phyloP scores from a whole-genome alignment of 148 eudicot species.

The Vaccinium darrowii region DNA sequence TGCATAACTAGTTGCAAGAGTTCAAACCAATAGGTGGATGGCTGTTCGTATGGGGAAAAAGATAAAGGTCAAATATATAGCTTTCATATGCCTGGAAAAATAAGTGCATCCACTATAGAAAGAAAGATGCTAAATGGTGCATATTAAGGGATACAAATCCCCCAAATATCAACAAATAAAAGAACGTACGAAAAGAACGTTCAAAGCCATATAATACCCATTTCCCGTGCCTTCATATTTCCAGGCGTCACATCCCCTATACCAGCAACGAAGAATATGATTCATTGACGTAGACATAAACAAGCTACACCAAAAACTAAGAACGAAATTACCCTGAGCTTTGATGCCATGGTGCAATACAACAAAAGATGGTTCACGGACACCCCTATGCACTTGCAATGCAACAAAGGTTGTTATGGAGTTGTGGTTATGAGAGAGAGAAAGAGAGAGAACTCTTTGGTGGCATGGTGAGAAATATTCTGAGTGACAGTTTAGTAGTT shows the following conservation, averaged over 20 bases:
- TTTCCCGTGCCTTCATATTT: neutral
- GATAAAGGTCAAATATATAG: neutral
- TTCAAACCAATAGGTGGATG: neutral
- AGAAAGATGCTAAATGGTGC: neutral
- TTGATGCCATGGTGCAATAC: neutral
- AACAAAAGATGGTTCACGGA: neutral
- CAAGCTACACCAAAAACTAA: neutral
- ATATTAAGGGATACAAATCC: neutral
- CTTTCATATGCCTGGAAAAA: neutral
- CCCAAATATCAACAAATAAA: neutral
- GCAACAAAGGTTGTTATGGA: no score
- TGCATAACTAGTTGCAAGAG: neutral
- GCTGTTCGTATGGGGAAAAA: neutral
- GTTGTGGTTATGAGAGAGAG: neutral
- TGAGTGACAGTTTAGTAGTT: neutral
- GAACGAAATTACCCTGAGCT: neutral
- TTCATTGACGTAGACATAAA: neutral
- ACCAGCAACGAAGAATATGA: neutral
- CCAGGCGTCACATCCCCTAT: neutral
- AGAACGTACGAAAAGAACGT: neutral
- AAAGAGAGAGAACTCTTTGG: neutral
- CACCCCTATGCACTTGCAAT: no score
- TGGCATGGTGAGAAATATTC: neutral
- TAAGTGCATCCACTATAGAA: neutral
- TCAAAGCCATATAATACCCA: neutral